Percentiles rank a stretch among this genome's conserved stretches.
These are phyloP conservation scores for Metarhizium robertsii DNA, from an alignment of 2,329 filamentous ascomycete genomes.

Conservation along the genomic window DNA sequence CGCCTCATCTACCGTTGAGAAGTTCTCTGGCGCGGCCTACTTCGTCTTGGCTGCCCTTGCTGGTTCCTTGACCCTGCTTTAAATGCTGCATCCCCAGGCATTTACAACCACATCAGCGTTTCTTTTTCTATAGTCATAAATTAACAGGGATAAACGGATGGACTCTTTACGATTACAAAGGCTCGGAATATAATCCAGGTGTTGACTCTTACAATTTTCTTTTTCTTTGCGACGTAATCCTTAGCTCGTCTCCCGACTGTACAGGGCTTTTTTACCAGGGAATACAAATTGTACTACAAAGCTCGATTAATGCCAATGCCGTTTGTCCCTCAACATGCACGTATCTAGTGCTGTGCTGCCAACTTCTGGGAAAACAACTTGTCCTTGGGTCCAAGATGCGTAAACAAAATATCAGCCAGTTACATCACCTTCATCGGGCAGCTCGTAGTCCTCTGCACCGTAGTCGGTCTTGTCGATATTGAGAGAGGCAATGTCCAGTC, in stretches of 20 bases:
- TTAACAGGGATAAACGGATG: slow-evolving; percentile 2
- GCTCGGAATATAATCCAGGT: not conserved
- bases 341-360: too few relatives aligned
- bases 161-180: not conserved
- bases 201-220: not conserved
- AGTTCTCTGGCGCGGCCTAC: slow-evolving; percentile 10
- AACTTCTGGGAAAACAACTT: too few relatives aligned
- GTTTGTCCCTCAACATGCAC: not conserved
- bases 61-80: slow-evolving; percentile 8
- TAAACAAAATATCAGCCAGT: too few relatives aligned
- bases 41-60: slow-evolving; percentile 9
- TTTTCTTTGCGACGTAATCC: not conserved
- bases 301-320: not conserved
- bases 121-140: slow-evolving; percentile 1
- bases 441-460: slow-evolving; percentile 16
- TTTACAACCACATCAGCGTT: not conserved
- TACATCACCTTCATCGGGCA: not conserved
- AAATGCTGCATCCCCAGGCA: not conserved
- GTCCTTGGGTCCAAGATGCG: too few relatives aligned
- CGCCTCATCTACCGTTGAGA: not conserved
- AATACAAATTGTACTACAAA: slow-evolving; percentile 1
- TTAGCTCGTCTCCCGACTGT: not conserved
- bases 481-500: slow-evolving; percentile 6
- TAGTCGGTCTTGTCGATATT: slow-evolving; percentile 12
- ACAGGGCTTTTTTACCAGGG: not conserved